Conservation (phyloP, 2,329 filamentous ascomycete species). For the Aureobasidium sp. region DNA sequence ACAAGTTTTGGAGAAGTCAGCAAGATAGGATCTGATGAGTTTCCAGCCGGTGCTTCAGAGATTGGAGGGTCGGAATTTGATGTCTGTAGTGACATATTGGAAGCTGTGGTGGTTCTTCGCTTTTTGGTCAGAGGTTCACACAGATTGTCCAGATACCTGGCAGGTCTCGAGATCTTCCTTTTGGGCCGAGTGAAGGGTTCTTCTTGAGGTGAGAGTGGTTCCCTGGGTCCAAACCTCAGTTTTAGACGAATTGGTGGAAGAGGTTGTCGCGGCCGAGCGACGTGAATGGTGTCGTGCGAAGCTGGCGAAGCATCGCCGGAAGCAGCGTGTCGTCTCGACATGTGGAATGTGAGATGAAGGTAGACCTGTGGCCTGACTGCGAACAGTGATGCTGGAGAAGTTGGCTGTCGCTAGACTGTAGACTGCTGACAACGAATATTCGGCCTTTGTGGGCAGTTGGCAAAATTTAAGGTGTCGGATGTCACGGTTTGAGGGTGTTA, state of each 20-base stretch:
- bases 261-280: constrained; percentile 4
- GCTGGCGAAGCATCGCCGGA: constrained; percentile 3
- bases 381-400: background rate
- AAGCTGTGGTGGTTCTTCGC: background rate
- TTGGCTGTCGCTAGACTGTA: background rate
- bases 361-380: background rate
- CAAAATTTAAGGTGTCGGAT: background rate
- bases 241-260: constrained; percentile 19
- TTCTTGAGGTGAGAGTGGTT: background rate
- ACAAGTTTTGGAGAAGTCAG: background rate
- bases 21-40: background rate
- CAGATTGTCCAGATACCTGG: constrained; percentile 11
- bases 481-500: background rate
- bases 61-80: constrained; percentile 11
- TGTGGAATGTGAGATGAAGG: constrained; percentile 1
- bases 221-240: constrained; percentile 20
- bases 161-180: constrained; percentile 7
- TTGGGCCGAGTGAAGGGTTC: constrained; percentile 8
- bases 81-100: constrained; percentile 16
- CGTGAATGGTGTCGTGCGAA: constrained; percentile 12
- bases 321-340: constrained; percentile 11
- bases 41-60: constrained; percentile 3
- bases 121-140: constrained; percentile 7
- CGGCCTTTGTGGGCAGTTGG: background rate
- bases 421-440: background rate